A percentile compares a stretch with the other conserved stretches of the same genome.
Evolutionary conservation across 352 stramenopile species (phyloP).

Genomic region (Phytophthora pisi): DNA sequence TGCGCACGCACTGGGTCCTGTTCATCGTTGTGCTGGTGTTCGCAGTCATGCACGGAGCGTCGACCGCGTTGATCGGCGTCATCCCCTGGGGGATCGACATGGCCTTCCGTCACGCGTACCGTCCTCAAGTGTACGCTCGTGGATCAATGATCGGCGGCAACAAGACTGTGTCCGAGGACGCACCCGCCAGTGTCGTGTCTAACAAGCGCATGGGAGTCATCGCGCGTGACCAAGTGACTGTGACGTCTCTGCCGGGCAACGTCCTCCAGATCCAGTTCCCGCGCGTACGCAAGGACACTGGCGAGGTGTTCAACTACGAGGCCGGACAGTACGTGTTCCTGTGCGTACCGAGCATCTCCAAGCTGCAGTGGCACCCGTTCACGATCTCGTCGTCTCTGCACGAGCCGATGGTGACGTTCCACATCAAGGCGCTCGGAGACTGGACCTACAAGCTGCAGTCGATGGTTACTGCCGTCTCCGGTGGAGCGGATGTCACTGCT

Average conservation of each 20-base stretch:
- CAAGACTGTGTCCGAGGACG: slow-evolving; percentile 10
- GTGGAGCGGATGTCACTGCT: not conserved
- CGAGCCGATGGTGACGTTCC: slow-evolving; percentile 67
- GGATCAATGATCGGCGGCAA: slow-evolving; percentile 25
- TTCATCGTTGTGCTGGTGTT: slow-evolving; percentile 55
- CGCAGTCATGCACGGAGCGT: slow-evolving; percentile 46
- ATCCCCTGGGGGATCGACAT: slow-evolving; percentile 42
- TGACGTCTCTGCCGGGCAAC: slow-evolving; percentile 24
- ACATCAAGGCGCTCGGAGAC: slow-evolving; percentile 65
- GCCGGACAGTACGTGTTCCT: slow-evolving; percentile 81
- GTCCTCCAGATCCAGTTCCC: slow-evolving; percentile 51
- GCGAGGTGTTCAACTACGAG: slow-evolving; percentile 39
- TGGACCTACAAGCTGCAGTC: slow-evolving; percentile 58
- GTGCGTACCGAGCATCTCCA: slow-evolving; percentile 67
- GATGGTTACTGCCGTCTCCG: slow-evolving; percentile 8
- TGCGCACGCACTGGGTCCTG: slow-evolving; percentile 53
- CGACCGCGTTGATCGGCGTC: slow-evolving; percentile 38
- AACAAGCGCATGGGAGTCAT: slow-evolving; percentile 28
- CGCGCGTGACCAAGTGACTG: slow-evolving; percentile 25
- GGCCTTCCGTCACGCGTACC: slow-evolving; percentile 42
- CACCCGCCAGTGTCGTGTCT: slow-evolving; percentile 21
- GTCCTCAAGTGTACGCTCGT: slow-evolving; percentile 21
- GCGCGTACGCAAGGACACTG: slow-evolving; percentile 30
- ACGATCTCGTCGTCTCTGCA: slow-evolving; percentile 76
- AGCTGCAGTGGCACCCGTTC: slow-evolving; percentile 88